These are phyloP conservation scores for Agaricus bisporus DNA, from an alignment of 768 basidiomycete species.

Conservation along the genomic window DNA sequence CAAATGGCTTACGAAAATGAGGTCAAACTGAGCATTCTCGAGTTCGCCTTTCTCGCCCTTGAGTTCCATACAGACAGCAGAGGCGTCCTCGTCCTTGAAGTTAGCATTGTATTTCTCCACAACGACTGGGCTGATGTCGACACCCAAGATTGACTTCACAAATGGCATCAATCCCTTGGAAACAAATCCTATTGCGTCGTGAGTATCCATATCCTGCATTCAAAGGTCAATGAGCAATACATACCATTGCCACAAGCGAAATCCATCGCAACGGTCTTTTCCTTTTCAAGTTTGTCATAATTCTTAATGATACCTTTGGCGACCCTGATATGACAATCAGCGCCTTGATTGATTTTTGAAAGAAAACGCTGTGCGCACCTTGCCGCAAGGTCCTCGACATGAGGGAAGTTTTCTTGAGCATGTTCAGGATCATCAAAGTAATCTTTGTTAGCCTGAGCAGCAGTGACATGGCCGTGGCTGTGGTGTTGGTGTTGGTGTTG, in stretches of 20 bases:
- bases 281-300: conserved; percentile 39
- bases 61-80: conserved; percentile 41
- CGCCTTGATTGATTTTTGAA: neutral
- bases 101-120: conserved; percentile 55
- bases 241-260: conserved; percentile 67
- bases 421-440: conserved; percentile 4
- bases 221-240: neutral
- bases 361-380: conserved; percentile 2
- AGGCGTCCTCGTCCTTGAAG: conserved; percentile 48
- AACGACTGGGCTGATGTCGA: conserved; percentile 63
- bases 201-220: neutral
- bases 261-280: conserved; percentile 52
- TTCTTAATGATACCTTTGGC: conserved; percentile 24
- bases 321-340: conserved; percentile 15
- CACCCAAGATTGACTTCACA: conserved; percentile 54
- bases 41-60: conserved; percentile 39
- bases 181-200: conserved; percentile 39
- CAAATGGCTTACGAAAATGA: conserved; percentile 45
- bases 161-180: conserved; percentile 50
- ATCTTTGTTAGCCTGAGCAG: conserved; percentile 6
- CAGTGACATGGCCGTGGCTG: neutral
- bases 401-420: conserved; percentile 10
- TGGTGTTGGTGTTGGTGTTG: no score
- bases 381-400: conserved; percentile 12
- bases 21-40: conserved; percentile 48